A percentile compares a stretch with the other conserved stretches of the same genome.
These are phyloP conservation scores for Ophiocordyceps camponoti-rufipedis DNA, from an alignment of 2,329 filamentous ascomycete species.

Conservation along the genomic window DNA sequence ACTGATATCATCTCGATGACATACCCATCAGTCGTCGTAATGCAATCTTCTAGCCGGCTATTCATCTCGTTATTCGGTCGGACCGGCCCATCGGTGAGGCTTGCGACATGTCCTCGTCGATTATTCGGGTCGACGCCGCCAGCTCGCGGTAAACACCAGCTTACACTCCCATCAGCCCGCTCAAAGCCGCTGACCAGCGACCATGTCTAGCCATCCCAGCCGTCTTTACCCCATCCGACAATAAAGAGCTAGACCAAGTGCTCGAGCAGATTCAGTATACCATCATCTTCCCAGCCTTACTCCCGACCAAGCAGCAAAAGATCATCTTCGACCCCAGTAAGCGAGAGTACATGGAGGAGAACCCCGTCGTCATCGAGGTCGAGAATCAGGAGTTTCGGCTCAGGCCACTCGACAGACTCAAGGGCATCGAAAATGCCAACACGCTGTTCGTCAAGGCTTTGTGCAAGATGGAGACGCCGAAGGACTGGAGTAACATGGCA, in stretches of 20 bases:
- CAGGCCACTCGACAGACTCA: slow-evolving; percentile 23
- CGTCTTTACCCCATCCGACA: slow-evolving; percentile 32
- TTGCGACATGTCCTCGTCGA: slow-evolving; percentile 1
- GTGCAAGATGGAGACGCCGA: slow-evolving; percentile 23
- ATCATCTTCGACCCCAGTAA: slow-evolving; percentile 30
- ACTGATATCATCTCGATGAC: no score
- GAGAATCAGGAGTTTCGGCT: slow-evolving; percentile 36
- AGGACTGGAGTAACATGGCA: slow-evolving; percentile 33
- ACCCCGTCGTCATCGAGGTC: slow-evolving; percentile 40
- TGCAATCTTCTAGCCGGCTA: not conserved
- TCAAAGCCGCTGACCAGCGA: slow-evolving; percentile 3
- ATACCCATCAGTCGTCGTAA: not conserved
- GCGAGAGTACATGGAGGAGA: slow-evolving; percentile 28
- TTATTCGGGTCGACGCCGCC: slow-evolving; percentile 13
- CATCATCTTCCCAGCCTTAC: slow-evolving; percentile 43
- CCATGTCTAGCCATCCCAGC: slow-evolving; percentile 12
- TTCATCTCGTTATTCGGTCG: not conserved
- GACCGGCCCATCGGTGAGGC: not conserved
- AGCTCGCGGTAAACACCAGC: slow-evolving; percentile 8
- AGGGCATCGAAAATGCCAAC: slow-evolving; percentile 23
- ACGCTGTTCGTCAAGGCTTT: slow-evolving; percentile 19
- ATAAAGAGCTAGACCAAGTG: slow-evolving; percentile 30
- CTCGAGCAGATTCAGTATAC: slow-evolving; percentile 36
- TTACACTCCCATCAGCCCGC: not conserved
- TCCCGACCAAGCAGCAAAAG: slow-evolving; percentile 32